Conservation (phyloP, 2,329 filamentous ascomycete genomes). For the Fusarium sp. region DNA sequence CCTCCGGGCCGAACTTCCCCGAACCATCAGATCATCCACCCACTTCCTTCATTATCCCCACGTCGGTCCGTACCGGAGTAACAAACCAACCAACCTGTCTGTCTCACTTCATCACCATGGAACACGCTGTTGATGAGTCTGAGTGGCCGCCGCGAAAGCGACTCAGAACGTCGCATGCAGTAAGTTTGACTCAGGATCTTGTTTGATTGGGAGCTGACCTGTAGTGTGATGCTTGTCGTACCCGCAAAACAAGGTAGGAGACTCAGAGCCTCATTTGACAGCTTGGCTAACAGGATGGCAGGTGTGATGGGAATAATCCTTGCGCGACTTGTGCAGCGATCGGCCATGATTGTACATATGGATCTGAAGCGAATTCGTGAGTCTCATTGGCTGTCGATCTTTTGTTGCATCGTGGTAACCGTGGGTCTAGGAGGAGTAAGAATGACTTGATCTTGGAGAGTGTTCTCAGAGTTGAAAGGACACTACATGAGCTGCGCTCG, state of each 20-base stretch:
- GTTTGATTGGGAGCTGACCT: not conserved
- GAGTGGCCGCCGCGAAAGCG: slow-evolving; percentile 54
- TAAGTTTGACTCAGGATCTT: slow-evolving; percentile 48
- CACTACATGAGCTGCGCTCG: slow-evolving; percentile 59
- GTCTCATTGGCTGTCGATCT: slow-evolving; percentile 7
- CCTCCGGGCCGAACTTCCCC: slow-evolving; percentile 32
- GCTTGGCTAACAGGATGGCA: slow-evolving; percentile 39
- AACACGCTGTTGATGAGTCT: slow-evolving; percentile 42
- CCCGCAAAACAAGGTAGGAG: slow-evolving; percentile 60
- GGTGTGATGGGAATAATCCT: slow-evolving; percentile 61
- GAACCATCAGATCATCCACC: slow-evolving; percentile 20
- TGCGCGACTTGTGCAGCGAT: slow-evolving; percentile 55
- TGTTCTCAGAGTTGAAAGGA: slow-evolving; percentile 60
- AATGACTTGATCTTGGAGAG: slow-evolving; percentile 65
- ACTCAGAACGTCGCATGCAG: slow-evolving; percentile 57
- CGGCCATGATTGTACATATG: slow-evolving; percentile 56
- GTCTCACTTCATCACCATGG: slow-evolving; percentile 33
- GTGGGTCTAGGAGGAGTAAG: slow-evolving; percentile 57
- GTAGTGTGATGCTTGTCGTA: slow-evolving; percentile 61
- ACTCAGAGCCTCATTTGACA: not conserved
- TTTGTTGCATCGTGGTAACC: slow-evolving; percentile 3
- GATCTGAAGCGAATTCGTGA: slow-evolving; percentile 59
- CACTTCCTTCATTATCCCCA: slow-evolving; percentile 26
- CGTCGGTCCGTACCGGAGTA: slow-evolving; percentile 52
- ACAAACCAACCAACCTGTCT: slow-evolving; percentile 13